Conservation (phyloP, 2,329 filamentous ascomycete genomes). For the Hymenoscyphus occultus region DNA sequence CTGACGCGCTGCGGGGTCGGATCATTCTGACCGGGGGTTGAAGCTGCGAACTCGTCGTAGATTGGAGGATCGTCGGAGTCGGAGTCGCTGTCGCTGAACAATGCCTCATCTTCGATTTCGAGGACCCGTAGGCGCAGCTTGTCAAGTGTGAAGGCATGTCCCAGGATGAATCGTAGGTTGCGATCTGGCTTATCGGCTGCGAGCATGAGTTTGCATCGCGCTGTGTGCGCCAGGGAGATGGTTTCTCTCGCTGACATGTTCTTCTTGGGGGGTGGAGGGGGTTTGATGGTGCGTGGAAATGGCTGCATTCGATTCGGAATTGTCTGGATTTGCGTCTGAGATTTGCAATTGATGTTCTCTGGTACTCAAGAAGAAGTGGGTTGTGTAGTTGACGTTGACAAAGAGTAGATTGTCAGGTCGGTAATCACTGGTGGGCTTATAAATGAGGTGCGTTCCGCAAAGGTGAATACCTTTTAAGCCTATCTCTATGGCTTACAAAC, state of each 20-base stretch:
- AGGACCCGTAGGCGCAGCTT: conserved; percentile 25
- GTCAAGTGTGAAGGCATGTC: conserved; percentile 28
- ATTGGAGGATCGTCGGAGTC: conserved; percentile 3
- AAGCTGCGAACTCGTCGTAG: conserved; percentile 1
- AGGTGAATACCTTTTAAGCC: not conserved
- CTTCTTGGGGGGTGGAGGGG: not conserved
- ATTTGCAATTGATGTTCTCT: not conserved
- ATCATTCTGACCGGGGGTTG: not conserved
- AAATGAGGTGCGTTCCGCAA: not conserved
- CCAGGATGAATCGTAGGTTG: conserved; percentile 27
- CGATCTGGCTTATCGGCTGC: conserved; percentile 25
- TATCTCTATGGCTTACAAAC: not conserved
- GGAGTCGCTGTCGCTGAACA: conserved; percentile 9
- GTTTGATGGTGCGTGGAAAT: not conserved
- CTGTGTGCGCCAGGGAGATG: conserved; percentile 24
- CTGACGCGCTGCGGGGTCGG: conserved; percentile 9
- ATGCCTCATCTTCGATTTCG: conserved; percentile 23
- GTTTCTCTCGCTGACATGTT: conserved; percentile 13
- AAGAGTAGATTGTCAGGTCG: not conserved
- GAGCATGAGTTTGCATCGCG: conserved; percentile 25
- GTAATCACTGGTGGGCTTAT: not conserved
- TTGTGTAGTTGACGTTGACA: not conserved
- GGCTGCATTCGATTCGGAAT: not conserved
- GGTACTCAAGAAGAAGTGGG: not conserved
- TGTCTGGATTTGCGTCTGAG: not conserved